These are phyloP conservation scores for Podosphaera xanthii DNA, from an alignment of 2,329 filamentous ascomycete species.

Conservation along the genomic window DNA sequence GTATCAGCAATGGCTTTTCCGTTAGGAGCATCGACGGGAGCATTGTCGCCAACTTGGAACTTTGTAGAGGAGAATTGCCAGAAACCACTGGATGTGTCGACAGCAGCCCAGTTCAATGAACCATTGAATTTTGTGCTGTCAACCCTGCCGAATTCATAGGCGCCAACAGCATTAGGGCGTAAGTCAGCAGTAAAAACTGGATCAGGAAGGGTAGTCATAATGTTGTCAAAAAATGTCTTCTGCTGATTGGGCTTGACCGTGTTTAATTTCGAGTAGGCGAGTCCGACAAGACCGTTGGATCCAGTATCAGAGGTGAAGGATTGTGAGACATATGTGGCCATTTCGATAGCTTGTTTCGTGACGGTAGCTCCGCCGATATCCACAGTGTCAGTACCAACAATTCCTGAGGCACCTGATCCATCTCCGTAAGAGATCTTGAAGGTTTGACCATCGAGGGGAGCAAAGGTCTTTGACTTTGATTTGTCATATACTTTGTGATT, in stretches of 20 bases:
- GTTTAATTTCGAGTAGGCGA: constrained; percentile 22
- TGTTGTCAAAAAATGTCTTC: constrained; percentile 18
- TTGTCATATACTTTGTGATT: constrained; percentile 16
- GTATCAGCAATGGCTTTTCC: constrained; percentile 21
- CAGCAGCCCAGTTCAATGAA: constrained; percentile 25
- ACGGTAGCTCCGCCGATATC: constrained; percentile 17
- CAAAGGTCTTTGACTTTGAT: constrained; percentile 13
- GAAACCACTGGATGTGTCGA: constrained; percentile 27
- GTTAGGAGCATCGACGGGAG: constrained; percentile 37
- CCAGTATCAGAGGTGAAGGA: constrained; percentile 17
- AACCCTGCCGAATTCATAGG: constrained; percentile 34
- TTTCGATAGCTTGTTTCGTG: constrained; percentile 15
- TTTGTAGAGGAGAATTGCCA: constrained; percentile 32
- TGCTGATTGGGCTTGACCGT: constrained; percentile 16
- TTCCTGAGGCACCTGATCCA: constrained; percentile 18
- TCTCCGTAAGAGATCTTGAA: constrained; percentile 19
- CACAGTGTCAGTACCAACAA: constrained; percentile 17
- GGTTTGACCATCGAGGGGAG: constrained; percentile 12
- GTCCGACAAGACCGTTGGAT: constrained; percentile 38
- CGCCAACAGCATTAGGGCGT: constrained; percentile 23
- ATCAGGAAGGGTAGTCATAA: constrained; percentile 19
- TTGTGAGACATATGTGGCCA: constrained; percentile 15
- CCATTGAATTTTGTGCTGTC: constrained; percentile 30
- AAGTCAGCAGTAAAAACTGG: constrained; percentile 34
- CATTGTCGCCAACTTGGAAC: constrained; percentile 23